Percentiles rank a stretch among this genome's conserved stretches.
These are phyloP conservation scores for Xanthoconium separans DNA, from an alignment of 1,284 basidiomycete species.

Conservation along the genomic window DNA sequence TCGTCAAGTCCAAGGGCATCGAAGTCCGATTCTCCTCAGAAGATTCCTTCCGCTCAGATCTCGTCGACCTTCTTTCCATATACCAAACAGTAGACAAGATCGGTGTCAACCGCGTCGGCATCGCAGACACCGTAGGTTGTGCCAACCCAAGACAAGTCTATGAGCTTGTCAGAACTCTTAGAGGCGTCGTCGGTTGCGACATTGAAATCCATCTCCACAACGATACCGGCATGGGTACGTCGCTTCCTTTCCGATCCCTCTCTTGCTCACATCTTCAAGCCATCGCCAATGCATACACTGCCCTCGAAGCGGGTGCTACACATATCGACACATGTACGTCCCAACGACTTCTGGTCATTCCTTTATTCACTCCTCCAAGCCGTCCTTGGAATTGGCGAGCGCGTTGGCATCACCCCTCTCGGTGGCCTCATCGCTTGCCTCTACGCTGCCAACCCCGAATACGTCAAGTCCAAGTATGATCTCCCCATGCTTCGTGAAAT, in stretches of 20 bases:
- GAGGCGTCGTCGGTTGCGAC: slow-evolving; percentile 94
- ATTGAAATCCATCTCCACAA: slow-evolving; percentile 99
- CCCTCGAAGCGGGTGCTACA: slow-evolving; percentile 97
- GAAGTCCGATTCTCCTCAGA: slow-evolving; percentile 99
- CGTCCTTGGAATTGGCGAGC: slow-evolving; percentile 96
- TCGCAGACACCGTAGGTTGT: slow-evolving; percentile 99
- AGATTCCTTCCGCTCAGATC: slow-evolving; percentile 99
- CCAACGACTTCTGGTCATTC: neutral
- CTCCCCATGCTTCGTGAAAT: slow-evolving; percentile 96
- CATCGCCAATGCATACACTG: slow-evolving; percentile 98
- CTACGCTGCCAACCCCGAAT: slow-evolving; percentile 95
- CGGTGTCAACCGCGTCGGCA: slow-evolving; percentile 98
- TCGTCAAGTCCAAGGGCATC: slow-evolving; percentile 99
- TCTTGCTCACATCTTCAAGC: slow-evolving; percentile 47
- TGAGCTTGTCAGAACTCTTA: slow-evolving; percentile 93
- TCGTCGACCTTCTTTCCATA: slow-evolving; percentile 97
- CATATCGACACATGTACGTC: slow-evolving; percentile 94
- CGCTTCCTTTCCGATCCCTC: neutral
- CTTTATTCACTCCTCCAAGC: slow-evolving; percentile 40
- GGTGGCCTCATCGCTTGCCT: slow-evolving; percentile 97
- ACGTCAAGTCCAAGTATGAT: slow-evolving; percentile 99
- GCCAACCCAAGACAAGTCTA: slow-evolving; percentile 99
- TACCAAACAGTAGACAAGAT: slow-evolving; percentile 99
- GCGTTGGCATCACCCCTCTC: slow-evolving; percentile 98
- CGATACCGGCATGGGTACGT: slow-evolving; percentile 87